A percentile compares a stretch with the other conserved stretches of the same genome.
Evolutionary conservation across 2,329 filamentous ascomycete genomes (phyloP).

Genomic region (Calonectria ilicicola): DNA sequence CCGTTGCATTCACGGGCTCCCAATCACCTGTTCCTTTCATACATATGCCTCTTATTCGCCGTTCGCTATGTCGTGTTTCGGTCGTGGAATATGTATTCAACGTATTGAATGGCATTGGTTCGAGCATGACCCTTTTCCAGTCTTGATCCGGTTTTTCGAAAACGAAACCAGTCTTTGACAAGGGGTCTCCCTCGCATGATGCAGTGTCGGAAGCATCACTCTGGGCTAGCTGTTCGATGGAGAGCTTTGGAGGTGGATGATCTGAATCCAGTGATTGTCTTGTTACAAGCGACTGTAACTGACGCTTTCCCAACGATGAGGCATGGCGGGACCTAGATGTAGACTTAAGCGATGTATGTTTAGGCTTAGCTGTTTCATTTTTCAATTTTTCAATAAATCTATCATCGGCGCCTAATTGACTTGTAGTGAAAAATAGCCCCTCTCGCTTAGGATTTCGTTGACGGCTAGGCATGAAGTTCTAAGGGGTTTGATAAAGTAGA

Average conservation of each 20-base stretch:
- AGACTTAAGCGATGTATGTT: background rate
- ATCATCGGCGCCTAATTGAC: background rate
- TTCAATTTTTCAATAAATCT: background rate
- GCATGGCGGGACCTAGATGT: background rate
- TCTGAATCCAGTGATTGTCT: background rate
- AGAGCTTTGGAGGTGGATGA: background rate
- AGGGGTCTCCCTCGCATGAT: background rate
- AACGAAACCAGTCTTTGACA: background rate
- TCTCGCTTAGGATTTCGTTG: background rate
- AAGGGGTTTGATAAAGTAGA: background rate
- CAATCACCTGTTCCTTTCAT: slow-evolving; percentile 7
- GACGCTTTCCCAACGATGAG: background rate
- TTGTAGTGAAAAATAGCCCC: background rate
- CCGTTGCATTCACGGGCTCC: slow-evolving; percentile 1
- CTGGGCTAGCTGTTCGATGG: background rate
- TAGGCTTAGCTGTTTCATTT: background rate
- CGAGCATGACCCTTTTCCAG: background rate
- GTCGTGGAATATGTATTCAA: background rate
- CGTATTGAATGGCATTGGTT: no score
- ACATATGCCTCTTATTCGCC: background rate
- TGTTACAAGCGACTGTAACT: background rate
- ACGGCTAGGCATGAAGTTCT: slow-evolving; percentile 3
- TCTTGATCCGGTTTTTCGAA: no score
- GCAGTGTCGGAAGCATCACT: background rate
- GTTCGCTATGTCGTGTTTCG: background rate